Base-by-base conservation (phyloP, 345 rosid genomes). In the Aethionema arabicum region DNA sequence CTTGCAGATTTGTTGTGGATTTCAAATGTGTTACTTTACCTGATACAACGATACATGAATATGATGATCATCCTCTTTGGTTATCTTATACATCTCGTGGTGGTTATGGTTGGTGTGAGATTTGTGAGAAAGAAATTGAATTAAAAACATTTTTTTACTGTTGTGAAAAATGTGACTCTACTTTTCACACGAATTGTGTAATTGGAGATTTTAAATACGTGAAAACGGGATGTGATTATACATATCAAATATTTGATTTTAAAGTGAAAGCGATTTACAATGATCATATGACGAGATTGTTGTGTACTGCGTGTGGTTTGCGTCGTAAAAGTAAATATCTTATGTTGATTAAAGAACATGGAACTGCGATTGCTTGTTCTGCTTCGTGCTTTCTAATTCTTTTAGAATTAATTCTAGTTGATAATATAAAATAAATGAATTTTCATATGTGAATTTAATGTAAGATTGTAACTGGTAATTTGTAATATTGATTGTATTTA, bases 21-120 rank as follows among this genome's bases (percentile, higher is more conserved):
- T 13, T 45, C 21, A 43, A 21, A 21, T 29, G n/a, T 35, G 7
- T 49, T 0, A 47, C 4, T 0, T 7, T 45, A n/a, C 63, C 55
- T 0, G 6, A 4, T n/a, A 45, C 13, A n/a, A 31, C 39, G 27
- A 5, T 12, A 14, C 59, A 21, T 7, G 45, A 56, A 39, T 36
- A 52, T 15, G 63, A 44, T 11, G 38, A 3, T 5, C 70, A 66
- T 54, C 10, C 29, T 27, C 70, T 66, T 0, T n/a, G 4, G 3
- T 38, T 65, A 0, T 16, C 32, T 30, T 1, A 30, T 12, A 4
- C 0, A 5, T 49, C 8, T 2, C n/a, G n/a, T n/a, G n/a, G 35
- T 30, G 3, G 32, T 5, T 9, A 0, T 7, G 14, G 44, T 3
- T 65, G 61, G 1, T 52, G 56, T 15, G 7, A 32, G 0, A 13